Percentiles rank a stretch among this genome's conserved stretches.
Evolutionary conservation across 441 rosid species (phyloP).

Genomic region (Daphne laureola): DNA sequence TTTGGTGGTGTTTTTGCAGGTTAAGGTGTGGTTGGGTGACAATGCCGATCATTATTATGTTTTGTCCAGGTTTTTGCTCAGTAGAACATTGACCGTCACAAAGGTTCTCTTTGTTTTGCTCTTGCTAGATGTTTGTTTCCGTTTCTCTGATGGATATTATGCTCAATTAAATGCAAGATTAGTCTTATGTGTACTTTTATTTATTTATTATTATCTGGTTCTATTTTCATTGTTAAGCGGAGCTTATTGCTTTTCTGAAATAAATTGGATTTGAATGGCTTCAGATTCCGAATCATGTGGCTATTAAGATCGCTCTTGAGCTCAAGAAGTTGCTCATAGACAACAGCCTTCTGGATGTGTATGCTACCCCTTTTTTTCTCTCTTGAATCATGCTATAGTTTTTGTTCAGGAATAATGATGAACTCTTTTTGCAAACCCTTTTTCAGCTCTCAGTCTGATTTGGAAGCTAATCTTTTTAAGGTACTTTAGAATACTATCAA

Average conservation of each 20-base stretch:
- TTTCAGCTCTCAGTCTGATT: slow-evolving; percentile 83
- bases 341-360: slow-evolving; percentile 98
- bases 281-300: slow-evolving; percentile 96
- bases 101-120: slow-evolving; percentile 38
- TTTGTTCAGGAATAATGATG: not conserved
- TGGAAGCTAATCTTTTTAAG: slow-evolving; percentile 93
- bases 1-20: slow-evolving; percentile 30
- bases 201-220: not conserved
- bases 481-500: slow-evolving; percentile 22
- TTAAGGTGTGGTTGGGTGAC: slow-evolving; percentile 97
- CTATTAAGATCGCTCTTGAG: slow-evolving; percentile 92
- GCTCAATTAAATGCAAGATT: too few species aligned
- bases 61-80: slow-evolving; percentile 84
- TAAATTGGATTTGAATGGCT: slow-evolving; percentile 10
- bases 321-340: slow-evolving; percentile 96
- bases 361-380: slow-evolving; percentile 17
- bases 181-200: not conserved
- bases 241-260: not conserved
- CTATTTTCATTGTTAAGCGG: not conserved
- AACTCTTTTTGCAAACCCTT: slow-evolving; percentile 10
- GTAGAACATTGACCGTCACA: slow-evolving; percentile 95
- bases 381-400: not conserved
- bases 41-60: slow-evolving; percentile 96
- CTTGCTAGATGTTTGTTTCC: not conserved
- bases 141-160: not conserved